Evolutionary conservation across 768 basidiomycete genomes (phyloP), one percentile per base, ranked within the genome.

Genomic region (Termitomyces sp.): DNA sequence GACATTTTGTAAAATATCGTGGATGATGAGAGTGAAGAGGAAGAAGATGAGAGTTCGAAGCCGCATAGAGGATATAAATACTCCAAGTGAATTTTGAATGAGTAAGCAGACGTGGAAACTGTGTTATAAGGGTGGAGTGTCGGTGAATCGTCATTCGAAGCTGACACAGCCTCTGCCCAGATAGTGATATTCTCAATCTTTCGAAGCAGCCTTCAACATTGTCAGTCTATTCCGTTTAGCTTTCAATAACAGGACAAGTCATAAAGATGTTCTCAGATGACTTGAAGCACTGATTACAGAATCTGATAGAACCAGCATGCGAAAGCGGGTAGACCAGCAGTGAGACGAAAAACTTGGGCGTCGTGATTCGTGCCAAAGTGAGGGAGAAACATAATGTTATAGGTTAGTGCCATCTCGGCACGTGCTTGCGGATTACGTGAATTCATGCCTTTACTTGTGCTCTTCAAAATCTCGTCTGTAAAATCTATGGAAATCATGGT

Each of bases 1-100:
- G 60, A 58, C 60, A 61, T 61, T 47, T 15, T 57, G 60, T 61
- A 54, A 15, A 61, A 15, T n/a, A 58, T 47, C 8, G 13, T 37
- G n/a, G 58, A 53, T 22, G 48, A 51, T 22, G 30, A 33, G 27
- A 36, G 48, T 49, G 27, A 57, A 18, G 20, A 13, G 18, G 27
- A 48, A 51, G 20, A 51, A 8, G 39, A 41, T 31, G 48, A 42
- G 37, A 50, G 41, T 41, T 34, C 57, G 39, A 49, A 57, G 20
- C 31, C 18, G 30, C 31, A 33, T 57, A 37, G 16, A 30, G 37
- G 16, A 24, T 37, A 50, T 30, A 47, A 50, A 39, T 41, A 57
- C 27, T 8, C 36, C 37, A 13, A 41, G 24, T 9, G 15, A 2
- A 39, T 24, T 36, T 36, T 36, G 24, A 39, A 42, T 57, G 57